phyloP scores from a whole-genome alignment of 805 yeast genomes.

The Isabelozyma gotoi region DNA sequence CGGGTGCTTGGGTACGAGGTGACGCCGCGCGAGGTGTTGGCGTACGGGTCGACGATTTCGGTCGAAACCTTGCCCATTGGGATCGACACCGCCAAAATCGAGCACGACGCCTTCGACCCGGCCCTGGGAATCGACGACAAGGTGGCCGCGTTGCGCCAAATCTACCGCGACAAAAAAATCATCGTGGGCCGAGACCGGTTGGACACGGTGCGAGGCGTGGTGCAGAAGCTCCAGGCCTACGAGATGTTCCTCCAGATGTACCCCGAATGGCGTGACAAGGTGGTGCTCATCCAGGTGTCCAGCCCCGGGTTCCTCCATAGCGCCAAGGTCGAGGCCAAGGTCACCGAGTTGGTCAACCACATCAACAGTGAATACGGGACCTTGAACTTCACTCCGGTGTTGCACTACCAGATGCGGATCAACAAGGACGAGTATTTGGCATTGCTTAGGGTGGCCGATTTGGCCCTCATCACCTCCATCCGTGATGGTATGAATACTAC shows the following conservation, averaged over 20 bases:
- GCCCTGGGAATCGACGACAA: conserved; percentile 54
- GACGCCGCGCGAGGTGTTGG: conserved; percentile 53
- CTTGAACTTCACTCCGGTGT: conserved; percentile 81
- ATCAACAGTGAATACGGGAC: conserved; percentile 86
- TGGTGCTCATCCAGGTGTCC: conserved; percentile 88
- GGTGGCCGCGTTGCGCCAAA: conserved; percentile 59
- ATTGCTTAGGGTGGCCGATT: conserved; percentile 81
- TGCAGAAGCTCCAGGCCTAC: conserved; percentile 89
- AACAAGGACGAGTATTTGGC: conserved; percentile 89
- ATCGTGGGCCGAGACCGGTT: conserved; percentile 93
- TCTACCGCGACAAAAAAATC: conserved; percentile 67
- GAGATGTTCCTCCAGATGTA: conserved; percentile 84
- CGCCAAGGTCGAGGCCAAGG: conserved; percentile 73
- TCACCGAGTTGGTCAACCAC: conserved; percentile 73
- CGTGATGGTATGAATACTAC: conserved; percentile 98
- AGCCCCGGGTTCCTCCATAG: conserved; percentile 68
- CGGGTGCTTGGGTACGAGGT: conserved; percentile 84
- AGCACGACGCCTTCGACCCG: conserved; percentile 54
- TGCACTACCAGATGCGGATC: conserved; percentile 88
- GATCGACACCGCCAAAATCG: conserved; percentile 71
- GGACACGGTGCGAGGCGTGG: conserved; percentile 89
- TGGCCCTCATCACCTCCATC: conserved; percentile 84
- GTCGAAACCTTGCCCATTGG: conserved; percentile 87
- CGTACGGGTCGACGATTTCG: conserved; percentile 74
- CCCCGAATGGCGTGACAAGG: conserved; percentile 89